These are phyloP conservation scores for Penicillium griseofulvum DNA, from an alignment of 2,329 filamentous ascomycete genomes.

Conservation along the genomic window DNA sequence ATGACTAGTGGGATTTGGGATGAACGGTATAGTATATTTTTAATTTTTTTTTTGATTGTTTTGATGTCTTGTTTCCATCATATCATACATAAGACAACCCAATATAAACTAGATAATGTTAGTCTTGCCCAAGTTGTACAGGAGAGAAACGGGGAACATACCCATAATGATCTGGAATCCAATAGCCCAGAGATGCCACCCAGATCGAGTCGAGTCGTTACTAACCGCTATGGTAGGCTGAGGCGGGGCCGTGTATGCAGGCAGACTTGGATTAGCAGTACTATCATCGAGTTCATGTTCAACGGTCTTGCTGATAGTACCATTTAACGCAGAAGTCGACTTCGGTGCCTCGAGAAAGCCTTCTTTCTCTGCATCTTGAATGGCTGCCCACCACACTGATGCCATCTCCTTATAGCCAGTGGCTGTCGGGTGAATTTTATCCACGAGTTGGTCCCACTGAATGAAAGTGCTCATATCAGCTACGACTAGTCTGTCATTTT, in stretches of 20 bases:
- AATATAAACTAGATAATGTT: not conserved
- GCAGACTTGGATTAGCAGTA: conserved; percentile 3
- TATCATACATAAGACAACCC: not conserved
- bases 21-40: not conserved
- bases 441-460: conserved; percentile 15
- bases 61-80: not conserved
- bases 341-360: not conserved
- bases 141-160: not conserved
- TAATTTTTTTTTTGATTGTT: not conserved
- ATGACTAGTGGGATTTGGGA: not conserved
- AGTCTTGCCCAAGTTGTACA: not conserved
- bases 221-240: not conserved
- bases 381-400: conserved; percentile 28
- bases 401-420: conserved; percentile 29
- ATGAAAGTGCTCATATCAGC: conserved; percentile 29
- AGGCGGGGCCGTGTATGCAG: conserved; percentile 6
- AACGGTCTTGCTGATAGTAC: not conserved
- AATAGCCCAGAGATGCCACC: not conserved
- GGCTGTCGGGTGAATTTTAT: conserved; percentile 25
- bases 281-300: conserved; percentile 13
- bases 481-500: conserved; percentile 22
- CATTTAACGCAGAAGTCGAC: not conserved
- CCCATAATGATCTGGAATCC: not conserved
- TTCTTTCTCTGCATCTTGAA: conserved; percentile 18
- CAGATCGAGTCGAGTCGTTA: not conserved